Evolutionary conservation across 2,329 filamentous ascomycete genomes (phyloP), one percentile per base, ranked within the genome.

Genomic region (Ophiostoma ips): DNA sequence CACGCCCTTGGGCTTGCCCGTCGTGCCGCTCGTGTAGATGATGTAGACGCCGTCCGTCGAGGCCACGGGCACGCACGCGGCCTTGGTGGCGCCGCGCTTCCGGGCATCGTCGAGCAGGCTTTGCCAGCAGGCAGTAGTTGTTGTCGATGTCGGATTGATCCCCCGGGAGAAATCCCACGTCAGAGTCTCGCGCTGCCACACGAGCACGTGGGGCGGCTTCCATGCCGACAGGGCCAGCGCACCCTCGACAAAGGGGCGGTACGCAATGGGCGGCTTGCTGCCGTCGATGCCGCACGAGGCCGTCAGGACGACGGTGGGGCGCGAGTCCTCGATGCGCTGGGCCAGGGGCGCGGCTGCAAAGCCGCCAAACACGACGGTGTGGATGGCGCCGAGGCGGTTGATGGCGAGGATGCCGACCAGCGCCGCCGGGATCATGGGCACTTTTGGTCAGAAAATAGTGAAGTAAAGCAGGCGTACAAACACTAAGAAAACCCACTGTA

Each of bases 341-440:
- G 88, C 87, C 41, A 95, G 72, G 4, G 88, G 85, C 10, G 74
- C 71, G 0, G 88, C 73, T 0, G 87, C 87, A 62, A 96, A 96
- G 0, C 90, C 89, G 38, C 90, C 90, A 64, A 95, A 95, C 3
- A 96, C 90, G 5, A 94, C 87, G 3, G 86, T 81, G 62, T 96
- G 90, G 48, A 95, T 79, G 15, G 88, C 90, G 11, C 89, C 90
- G 1, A 95, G 71, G 10, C 88, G 79, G 53, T 80, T 80, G 52
- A 84, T 77, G 21, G 90, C 88, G 4, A 95, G 77, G 56, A 92
- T 87, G 10, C 84, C 89, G 54, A 94, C 79, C n/a, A 95, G 64
- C 2, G 88, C 85, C 0, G 87, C 82, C 1, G 90, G 89, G 40
- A 95, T 87, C 89, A 95, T 95, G 50, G 89, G 89, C 89, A 95